These are phyloP conservation scores for Crassisporium funariophilum DNA, from an alignment of 768 basidiomycete species.

Conservation along the genomic window DNA sequence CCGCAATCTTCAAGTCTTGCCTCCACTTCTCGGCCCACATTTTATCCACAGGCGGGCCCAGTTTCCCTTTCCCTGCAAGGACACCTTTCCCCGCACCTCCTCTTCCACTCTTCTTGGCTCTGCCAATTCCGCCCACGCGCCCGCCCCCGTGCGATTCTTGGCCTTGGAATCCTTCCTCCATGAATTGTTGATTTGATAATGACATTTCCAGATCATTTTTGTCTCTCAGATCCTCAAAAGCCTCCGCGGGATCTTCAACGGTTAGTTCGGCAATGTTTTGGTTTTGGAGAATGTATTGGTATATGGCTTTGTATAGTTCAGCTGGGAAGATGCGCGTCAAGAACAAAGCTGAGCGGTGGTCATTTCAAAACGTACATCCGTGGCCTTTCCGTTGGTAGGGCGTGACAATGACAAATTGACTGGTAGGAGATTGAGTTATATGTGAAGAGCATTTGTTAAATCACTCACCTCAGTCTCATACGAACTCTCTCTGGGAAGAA, in stretches of 20 bases:
- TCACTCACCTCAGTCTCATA: slow-evolving; percentile 75
- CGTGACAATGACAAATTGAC: slow-evolving; percentile 92
- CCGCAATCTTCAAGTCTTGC: slow-evolving; percentile 84
- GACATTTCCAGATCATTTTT: slow-evolving; percentile 87
- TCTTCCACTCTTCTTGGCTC: slow-evolving; percentile 43
- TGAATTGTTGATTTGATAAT: slow-evolving; percentile 61
- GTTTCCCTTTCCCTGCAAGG: slow-evolving; percentile 48
- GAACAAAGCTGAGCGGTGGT: background rate
- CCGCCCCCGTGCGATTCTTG: slow-evolving; percentile 52
- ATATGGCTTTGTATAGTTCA: slow-evolving; percentile 84
- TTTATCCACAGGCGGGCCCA: slow-evolving; percentile 79
- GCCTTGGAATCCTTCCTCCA: slow-evolving; percentile 68
- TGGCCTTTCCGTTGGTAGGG: slow-evolving; percentile 90
- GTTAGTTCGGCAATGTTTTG: slow-evolving; percentile 86
- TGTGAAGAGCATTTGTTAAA: background rate
- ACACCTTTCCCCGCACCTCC: slow-evolving; percentile 28
- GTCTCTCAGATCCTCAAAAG: slow-evolving; percentile 95
- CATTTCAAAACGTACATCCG: slow-evolving; percentile 64
- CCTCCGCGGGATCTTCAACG: slow-evolving; percentile 97
- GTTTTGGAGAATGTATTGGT: slow-evolving; percentile 68
- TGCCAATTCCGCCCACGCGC: slow-evolving; percentile 46
- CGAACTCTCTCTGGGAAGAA: slow-evolving; percentile 91
- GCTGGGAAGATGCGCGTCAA: slow-evolving; percentile 46
- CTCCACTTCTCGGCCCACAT: slow-evolving; percentile 81
- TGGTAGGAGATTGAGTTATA: slow-evolving; percentile 30